phyloP scores from a whole-genome alignment of 2,329 filamentous ascomycete species.

The Fusarium sp. region DNA sequence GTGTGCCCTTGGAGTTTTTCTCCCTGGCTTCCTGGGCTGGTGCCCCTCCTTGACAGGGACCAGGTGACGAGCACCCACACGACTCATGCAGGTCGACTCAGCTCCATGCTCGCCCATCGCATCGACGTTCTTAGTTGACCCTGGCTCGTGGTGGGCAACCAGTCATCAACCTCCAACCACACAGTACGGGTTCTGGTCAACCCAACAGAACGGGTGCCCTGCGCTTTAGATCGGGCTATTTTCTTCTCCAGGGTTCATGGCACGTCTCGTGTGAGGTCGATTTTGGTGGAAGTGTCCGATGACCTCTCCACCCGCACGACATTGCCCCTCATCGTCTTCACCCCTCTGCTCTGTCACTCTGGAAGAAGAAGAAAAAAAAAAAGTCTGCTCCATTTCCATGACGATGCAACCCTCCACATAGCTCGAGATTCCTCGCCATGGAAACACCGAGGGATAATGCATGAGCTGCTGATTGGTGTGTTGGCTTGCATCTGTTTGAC shows the following conservation, averaged over 20 bases:
- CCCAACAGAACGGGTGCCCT: slow-evolving; percentile 43
- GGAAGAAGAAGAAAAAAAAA: background rate
- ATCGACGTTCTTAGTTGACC: slow-evolving; percentile 28
- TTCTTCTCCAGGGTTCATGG: slow-evolving; percentile 24
- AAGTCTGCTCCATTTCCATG: slow-evolving; percentile 22
- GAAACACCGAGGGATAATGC: slow-evolving; percentile 19
- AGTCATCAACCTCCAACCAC: slow-evolving; percentile 35
- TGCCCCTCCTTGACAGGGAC: slow-evolving; percentile 32
- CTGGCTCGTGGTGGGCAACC: slow-evolving; percentile 33
- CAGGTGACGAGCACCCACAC: slow-evolving; percentile 37
- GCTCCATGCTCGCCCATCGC: slow-evolving; percentile 36
- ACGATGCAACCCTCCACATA: slow-evolving; percentile 34
- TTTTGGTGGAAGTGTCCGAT: slow-evolving; percentile 32
- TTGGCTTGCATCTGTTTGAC: slow-evolving; percentile 8
- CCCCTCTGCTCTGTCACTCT: slow-evolving; percentile 23
- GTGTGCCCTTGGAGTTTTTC: slow-evolving; percentile 21
- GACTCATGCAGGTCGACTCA: slow-evolving; percentile 41
- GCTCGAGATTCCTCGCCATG: slow-evolving; percentile 24
- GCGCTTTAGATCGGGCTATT: slow-evolving; percentile 43
- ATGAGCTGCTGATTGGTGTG: slow-evolving; percentile 29
- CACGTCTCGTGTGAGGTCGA: slow-evolving; percentile 24
- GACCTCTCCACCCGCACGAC: slow-evolving; percentile 24
- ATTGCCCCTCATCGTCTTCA: slow-evolving; percentile 23
- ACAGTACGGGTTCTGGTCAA: slow-evolving; percentile 36
- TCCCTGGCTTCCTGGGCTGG: slow-evolving; percentile 23